Evolutionary conservation across 1,284 basidiomycete species (phyloP).

Genomic region (Tilletia setariae): DNA sequence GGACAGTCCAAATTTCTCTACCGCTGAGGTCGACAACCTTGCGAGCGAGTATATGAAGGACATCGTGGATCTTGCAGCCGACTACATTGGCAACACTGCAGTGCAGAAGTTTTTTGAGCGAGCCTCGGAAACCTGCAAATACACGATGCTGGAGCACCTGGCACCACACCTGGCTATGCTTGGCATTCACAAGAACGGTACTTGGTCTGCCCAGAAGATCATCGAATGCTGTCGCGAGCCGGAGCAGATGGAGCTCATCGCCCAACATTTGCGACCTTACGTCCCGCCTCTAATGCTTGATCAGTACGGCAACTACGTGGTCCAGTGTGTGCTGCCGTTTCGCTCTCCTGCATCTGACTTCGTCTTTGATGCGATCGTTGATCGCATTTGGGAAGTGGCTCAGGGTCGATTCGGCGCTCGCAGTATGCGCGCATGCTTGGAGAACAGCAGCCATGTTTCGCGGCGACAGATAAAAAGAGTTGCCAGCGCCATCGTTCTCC

Average conservation of each 20-base stretch:
- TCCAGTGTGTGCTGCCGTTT: slow-evolving; percentile 89
- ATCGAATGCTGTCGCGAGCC: slow-evolving; percentile 81
- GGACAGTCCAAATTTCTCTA: slow-evolving; percentile 73
- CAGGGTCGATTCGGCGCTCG: slow-evolving; percentile 95
- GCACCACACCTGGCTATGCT: slow-evolving; percentile 93
- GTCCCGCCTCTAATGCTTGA: slow-evolving; percentile 90
- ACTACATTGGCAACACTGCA: slow-evolving; percentile 97
- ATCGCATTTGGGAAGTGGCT: slow-evolving; percentile 96
- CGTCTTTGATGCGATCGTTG: slow-evolving; percentile 95
- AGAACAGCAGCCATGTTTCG: slow-evolving; percentile 73
- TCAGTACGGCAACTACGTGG: slow-evolving; percentile 97
- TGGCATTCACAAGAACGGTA: slow-evolving; percentile 98
- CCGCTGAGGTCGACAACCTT: slow-evolving; percentile 85
- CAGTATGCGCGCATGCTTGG: slow-evolving; percentile 94
- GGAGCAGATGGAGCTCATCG: slow-evolving; percentile 80
- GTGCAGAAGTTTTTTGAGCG: slow-evolving; percentile 96
- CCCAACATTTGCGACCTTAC: slow-evolving; percentile 81
- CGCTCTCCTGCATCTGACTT: slow-evolving; percentile 85
- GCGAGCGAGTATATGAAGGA: slow-evolving; percentile 82
- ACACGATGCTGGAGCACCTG: slow-evolving; percentile 88
- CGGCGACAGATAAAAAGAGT: slow-evolving; percentile 71
- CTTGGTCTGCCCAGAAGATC: slow-evolving; percentile 95
- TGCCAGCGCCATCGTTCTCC: slow-evolving; percentile 87
- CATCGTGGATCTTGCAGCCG: slow-evolving; percentile 79
- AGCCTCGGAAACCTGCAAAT: slow-evolving; percentile 72